Percentiles rank a stretch among this genome's conserved stretches.
Evolutionary conservation across 139 green algal genomes (phyloP).

Genomic region (Astrephomene gubernaculifera): DNA sequence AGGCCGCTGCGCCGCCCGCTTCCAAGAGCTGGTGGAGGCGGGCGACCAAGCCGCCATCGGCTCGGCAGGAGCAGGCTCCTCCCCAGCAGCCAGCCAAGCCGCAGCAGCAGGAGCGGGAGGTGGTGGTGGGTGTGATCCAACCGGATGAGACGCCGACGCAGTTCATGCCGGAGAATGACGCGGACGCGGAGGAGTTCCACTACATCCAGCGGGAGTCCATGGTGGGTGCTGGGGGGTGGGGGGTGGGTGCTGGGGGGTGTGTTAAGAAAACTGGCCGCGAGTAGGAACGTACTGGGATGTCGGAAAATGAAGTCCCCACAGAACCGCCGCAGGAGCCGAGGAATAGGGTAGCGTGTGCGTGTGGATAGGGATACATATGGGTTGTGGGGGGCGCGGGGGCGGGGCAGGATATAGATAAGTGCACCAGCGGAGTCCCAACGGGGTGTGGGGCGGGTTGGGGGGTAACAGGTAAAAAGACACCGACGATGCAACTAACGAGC

Average conservation of each 20-base stretch:
- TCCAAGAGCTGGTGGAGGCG: slow-evolving; percentile 9
- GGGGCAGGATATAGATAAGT: not conserved
- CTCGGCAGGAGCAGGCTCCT: not conserved
- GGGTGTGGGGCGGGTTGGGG: too few relatives aligned
- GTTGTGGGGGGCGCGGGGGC: too few relatives aligned
- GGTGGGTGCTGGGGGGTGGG: slow-evolving; percentile 23
- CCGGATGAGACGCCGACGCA: slow-evolving; percentile 70
- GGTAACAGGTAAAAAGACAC: too few relatives aligned
- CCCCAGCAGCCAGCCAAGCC: not conserved
- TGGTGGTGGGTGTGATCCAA: slow-evolving; percentile 72
- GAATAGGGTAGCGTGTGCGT: too few relatives aligned
- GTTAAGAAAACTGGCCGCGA: too few relatives aligned
- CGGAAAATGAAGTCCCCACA: too few relatives aligned
- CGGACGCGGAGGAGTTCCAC: slow-evolving; percentile 64
- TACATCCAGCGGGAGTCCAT: slow-evolving; percentile 77
- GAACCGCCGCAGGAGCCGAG: too few relatives aligned
- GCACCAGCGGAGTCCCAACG: too few relatives aligned
- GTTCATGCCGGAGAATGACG: slow-evolving; percentile 83
- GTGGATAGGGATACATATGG: too few relatives aligned
- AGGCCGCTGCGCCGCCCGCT: not conserved
- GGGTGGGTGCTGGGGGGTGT: not conserved
- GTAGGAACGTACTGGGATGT: too few relatives aligned
- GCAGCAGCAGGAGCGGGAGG: not conserved
- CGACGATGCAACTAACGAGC: too few relatives aligned
- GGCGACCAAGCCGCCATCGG: not conserved